Percentiles rank a stretch among this genome's conserved stretches.
Evolutionary conservation across 2,329 filamentous ascomycete genomes (phyloP).

Genomic region (Hypomyces rosellus): DNA sequence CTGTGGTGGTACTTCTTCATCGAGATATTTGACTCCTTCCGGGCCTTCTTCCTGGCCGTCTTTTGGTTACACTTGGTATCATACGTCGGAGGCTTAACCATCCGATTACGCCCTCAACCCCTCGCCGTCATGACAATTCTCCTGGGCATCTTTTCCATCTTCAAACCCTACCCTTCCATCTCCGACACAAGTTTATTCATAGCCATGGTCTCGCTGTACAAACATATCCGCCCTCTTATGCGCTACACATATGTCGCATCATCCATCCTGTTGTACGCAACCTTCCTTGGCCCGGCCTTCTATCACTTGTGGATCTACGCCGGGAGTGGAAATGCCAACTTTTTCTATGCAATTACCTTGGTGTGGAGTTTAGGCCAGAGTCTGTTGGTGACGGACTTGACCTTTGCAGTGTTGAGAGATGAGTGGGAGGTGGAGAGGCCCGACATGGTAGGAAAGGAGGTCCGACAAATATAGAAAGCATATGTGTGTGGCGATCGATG

Average conservation of each 20-base stretch:
- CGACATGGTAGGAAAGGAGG: conserved; percentile 82
- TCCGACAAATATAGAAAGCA: conserved; percentile 64
- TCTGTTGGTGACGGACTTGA: conserved; percentile 76
- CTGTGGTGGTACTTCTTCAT: conserved; percentile 99
- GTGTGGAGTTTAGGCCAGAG: conserved; percentile 93
- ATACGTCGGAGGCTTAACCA: conserved; percentile 79
- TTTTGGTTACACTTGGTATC: conserved; percentile 94
- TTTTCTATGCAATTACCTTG: conserved; percentile 98
- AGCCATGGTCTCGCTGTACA: conserved; percentile 73
- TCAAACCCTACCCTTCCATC: conserved; percentile 94
- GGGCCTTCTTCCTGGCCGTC: conserved; percentile 92
- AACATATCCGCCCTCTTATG: conserved; percentile 91
- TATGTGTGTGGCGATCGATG: background rate
- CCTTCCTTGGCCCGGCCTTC: conserved; percentile 86
- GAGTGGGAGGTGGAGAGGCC: conserved; percentile 92
- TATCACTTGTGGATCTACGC: conserved; percentile 98
- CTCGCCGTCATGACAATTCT: conserved; percentile 80
- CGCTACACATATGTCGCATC: conserved; percentile 85
- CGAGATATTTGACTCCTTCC: conserved; percentile 98
- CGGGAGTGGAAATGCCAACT: conserved; percentile 95
- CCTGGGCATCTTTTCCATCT: conserved; percentile 84
- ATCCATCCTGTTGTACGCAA: conserved; percentile 78
- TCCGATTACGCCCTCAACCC: conserved; percentile 78
- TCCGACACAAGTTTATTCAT: conserved; percentile 84
- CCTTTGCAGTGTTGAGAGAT: conserved; percentile 84